Conservation (phyloP, 345 rosid species). For the Pugionium dolabratum region DNA sequence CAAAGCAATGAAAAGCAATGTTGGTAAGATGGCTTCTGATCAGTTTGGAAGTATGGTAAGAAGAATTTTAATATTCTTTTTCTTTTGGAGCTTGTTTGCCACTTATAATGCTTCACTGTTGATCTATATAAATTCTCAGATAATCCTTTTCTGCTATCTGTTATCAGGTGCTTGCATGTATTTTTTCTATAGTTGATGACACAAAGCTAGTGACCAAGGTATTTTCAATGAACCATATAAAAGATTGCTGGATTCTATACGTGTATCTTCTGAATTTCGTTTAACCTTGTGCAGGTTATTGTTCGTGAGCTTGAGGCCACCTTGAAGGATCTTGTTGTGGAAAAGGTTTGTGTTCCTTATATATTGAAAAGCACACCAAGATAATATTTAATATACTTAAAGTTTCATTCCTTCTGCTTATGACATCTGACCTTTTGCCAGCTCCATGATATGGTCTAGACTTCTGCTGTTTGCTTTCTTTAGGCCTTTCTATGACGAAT, state of each 20-base stretch:
- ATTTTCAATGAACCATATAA: slow-evolving; percentile 23
- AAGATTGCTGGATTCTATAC: slow-evolving; percentile 9
- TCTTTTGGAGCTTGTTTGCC: slow-evolving; percentile 7
- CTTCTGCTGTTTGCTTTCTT: slow-evolving; percentile 17
- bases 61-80: slow-evolving; percentile 11
- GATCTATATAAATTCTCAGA: slow-evolving; percentile 10
- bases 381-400: neutral
- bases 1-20: slow-evolving; percentile 77
- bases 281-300: slow-evolving; percentile 56
- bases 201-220: slow-evolving; percentile 90
- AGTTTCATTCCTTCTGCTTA: neutral
- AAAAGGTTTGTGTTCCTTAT: slow-evolving; percentile 59
- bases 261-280: slow-evolving; percentile 26
- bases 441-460: slow-evolving; percentile 7
- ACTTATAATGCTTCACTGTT: slow-evolving; percentile 3
- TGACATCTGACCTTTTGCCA: neutral
- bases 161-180: slow-evolving; percentile 71
- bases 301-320: slow-evolving; percentile 66
- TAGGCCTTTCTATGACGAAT: neutral
- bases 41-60: slow-evolving; percentile 83
- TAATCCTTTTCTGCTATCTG: slow-evolving; percentile 20
- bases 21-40: slow-evolving; percentile 65
- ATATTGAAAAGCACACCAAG: slow-evolving; percentile 9
- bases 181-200: slow-evolving; percentile 83
- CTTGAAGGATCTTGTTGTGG: slow-evolving; percentile 67